Base-by-base conservation (phyloP, 805 yeast species). In the Metschnikowia henanensis region DNA sequence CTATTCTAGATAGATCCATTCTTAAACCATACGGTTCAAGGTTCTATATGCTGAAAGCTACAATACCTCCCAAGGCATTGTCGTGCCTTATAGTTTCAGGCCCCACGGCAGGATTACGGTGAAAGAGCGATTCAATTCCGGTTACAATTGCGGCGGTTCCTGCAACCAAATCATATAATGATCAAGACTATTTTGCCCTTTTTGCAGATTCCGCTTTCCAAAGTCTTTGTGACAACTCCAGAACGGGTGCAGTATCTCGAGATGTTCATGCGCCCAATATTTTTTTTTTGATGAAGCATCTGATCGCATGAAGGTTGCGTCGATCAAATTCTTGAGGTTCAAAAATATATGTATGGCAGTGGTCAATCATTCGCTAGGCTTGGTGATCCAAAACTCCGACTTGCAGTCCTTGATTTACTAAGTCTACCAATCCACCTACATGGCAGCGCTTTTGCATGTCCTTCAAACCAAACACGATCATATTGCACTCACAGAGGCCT, bases 381-480 rank as follows among this genome's bases (percentile, higher is more conserved):
- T 81, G 10, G 79, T 81, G 30, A 83, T 86, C 3, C 89, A 87
- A 55, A 83, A 80, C 55, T 81, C 90, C 2, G 75, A 90, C 10
- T 66, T 87, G 41, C 95, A 90, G 58, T 81, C 85, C 45, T 71
- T 92, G 43, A 85, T 89, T 0, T 90, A 88, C 64, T 90, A 83
- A 58, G 81, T 81, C 29, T 97, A 91, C 62, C 69, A 89, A 16
- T 78, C 91, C 19, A 77, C 76, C 22, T 76, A 80, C 19, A 79
- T 86, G 80, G 97, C 96, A 0, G 96, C 87, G 52, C 64, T 89
- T 19, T 64, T 89, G 36, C 81, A 81, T 38, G 68, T 77, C 2
- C 64, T 92, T 30, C 73, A 77, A 29, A 78, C 76, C 17, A 81
- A 80, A 33, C 89, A 80, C 58, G 91, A 87, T 51, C 81, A 81